These are phyloP conservation scores for Penicillium capsulatum DNA, from an alignment of 2,329 filamentous ascomycete species.

Conservation along the genomic window DNA sequence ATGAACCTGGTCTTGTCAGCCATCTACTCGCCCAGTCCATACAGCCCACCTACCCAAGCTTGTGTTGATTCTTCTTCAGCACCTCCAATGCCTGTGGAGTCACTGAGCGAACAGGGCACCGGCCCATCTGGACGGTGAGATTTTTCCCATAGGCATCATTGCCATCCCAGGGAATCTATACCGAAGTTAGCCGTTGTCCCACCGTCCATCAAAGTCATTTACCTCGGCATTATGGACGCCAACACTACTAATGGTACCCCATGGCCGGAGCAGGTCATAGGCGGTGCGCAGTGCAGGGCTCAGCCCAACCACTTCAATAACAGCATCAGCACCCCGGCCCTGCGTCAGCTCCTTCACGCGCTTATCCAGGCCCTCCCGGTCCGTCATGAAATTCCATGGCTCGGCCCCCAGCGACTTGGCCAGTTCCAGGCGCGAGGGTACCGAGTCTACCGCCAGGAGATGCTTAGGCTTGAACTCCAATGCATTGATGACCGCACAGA, in stretches of 20 bases:
- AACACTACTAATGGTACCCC: slow-evolving; percentile 69
- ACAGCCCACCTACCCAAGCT: slow-evolving; percentile 54
- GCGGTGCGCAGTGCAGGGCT: slow-evolving; percentile 65
- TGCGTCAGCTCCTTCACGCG: slow-evolving; percentile 71
- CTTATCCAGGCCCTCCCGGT: slow-evolving; percentile 61
- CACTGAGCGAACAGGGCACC: slow-evolving; percentile 69
- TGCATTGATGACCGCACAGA: slow-evolving; percentile 76
- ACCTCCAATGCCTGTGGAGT: slow-evolving; percentile 62
- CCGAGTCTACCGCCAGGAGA: slow-evolving; percentile 73
- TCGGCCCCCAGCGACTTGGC: slow-evolving; percentile 74
- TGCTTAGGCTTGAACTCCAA: slow-evolving; percentile 71
- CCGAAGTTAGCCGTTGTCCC: slow-evolving; percentile 18
- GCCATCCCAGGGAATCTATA: slow-evolving; percentile 62
- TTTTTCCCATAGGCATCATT: slow-evolving; percentile 66
- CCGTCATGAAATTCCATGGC: slow-evolving; percentile 70
- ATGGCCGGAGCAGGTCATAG: slow-evolving; percentile 67
- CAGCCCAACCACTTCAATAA: slow-evolving; percentile 73
- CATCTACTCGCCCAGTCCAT: slow-evolving; percentile 1
- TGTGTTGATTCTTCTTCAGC: slow-evolving; percentile 62
- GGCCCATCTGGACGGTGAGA: slow-evolving; percentile 67
- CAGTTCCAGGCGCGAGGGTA: slow-evolving; percentile 68
- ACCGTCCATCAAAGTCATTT: slow-evolving; percentile 14
- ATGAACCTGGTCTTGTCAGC: slow-evolving; percentile 58
- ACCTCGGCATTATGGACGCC: slow-evolving; percentile 72
- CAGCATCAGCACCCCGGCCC: slow-evolving; percentile 78